Evolutionary conservation across 768 basidiomycete genomes (phyloP), one percentile per base, ranked within the genome.

Genomic region (Russula lepida): DNA sequence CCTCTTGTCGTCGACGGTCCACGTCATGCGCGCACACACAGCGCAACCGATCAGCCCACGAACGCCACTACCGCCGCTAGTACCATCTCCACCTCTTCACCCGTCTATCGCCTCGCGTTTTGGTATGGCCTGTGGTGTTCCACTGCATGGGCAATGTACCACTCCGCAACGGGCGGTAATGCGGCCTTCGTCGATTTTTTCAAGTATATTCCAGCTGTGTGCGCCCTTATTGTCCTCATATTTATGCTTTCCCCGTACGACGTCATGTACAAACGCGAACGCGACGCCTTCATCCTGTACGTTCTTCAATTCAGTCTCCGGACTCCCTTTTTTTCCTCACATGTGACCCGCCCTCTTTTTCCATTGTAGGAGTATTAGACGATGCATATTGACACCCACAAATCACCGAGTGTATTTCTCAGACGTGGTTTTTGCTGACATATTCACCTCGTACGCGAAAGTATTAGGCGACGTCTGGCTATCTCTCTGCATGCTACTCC

Each of bases 401-500:
- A 76, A 78, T 55, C 76, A 78, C 44, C 82, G 86, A 5, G 78
- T 93, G 43, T 84, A 86, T 71, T 99, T 99, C 74, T 84, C 85
- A 30, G 97, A 99, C 71, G 84, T 99, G 25, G 82, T 98, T 47
- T 84, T 95, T 60, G 95, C 95, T 61, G 97, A 98, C 78, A 84
- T 98, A 63, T 82, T 95, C 69, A 99, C 97, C 2, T 98, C 95
- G 2, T 95, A 91, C 69, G 95, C 97, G 37, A 98, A 97, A 76
- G 93, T 99, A 43, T 76, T 98, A 21, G 95, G 95, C 13, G 97
- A 98, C 69, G 75, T 94, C 44, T 98, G 92, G 92, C 76, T 98
- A 47, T 92, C 91, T 5, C 67, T 86, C 19, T 85, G 81, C 70
- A 94, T 95, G 85, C 78, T 98, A n/a, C 79, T 90, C 64, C 86